These are phyloP conservation scores for Citrullus amarus DNA, from an alignment of 306 rosid genomes.

Conservation along the genomic window DNA sequence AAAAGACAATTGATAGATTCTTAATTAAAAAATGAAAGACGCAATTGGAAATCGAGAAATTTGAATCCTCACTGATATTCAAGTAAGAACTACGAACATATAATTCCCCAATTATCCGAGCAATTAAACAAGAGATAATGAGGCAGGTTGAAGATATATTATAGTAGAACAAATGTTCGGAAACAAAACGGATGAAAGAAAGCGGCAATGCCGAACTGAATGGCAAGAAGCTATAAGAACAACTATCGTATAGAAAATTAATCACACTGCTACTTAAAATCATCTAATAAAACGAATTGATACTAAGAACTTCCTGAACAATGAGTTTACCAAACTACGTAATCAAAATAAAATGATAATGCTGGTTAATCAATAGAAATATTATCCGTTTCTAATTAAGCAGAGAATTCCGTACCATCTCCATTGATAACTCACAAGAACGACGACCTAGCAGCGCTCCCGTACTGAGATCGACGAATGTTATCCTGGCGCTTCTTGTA, in stretches of 20 bases:
- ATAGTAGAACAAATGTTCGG: background rate
- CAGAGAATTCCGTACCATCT: background rate
- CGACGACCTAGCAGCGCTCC: slow-evolving; percentile 42
- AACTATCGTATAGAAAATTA: background rate
- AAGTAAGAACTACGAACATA: background rate
- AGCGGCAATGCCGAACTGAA: background rate
- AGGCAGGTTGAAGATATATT: background rate
- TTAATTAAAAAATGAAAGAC: background rate
- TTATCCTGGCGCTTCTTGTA: slow-evolving; percentile 68
- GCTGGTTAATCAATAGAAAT: background rate
- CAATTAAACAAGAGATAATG: background rate
- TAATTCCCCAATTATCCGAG: background rate
- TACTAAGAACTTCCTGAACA: background rate
- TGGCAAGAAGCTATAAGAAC: background rate
- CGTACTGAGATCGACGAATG: slow-evolving; percentile 48
- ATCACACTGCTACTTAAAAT: background rate
- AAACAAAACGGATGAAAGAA: background rate
- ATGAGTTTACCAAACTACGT: background rate
- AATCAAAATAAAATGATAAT: background rate
- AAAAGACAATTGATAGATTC: background rate
- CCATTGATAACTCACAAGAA: slow-evolving; percentile 26
- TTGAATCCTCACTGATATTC: background rate
- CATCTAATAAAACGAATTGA: background rate
- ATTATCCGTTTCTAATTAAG: background rate
- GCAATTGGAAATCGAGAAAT: background rate